A percentile compares a stretch with the other conserved stretches of the same genome.
Conservation (phyloP, 805 yeast species). For the Millerago galiae region DNA sequence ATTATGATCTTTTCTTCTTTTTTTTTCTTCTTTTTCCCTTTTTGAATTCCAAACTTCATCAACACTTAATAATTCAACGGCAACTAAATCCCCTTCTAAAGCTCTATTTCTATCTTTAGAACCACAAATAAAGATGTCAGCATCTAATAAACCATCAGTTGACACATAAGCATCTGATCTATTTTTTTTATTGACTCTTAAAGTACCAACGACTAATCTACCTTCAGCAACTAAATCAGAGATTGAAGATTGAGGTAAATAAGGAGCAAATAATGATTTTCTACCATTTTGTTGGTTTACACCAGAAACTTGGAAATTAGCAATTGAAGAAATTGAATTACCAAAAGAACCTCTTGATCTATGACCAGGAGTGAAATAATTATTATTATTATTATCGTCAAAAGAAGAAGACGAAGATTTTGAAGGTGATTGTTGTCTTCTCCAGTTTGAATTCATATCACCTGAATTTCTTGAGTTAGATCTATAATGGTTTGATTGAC, state of each 20-base stretch:
- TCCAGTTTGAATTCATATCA: constrained; percentile 51
- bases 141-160: constrained; percentile 91
- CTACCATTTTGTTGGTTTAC: constrained; percentile 31
- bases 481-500: constrained; percentile 35
- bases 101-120: constrained; percentile 98
- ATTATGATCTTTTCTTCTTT: constrained; percentile 69
- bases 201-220: constrained; percentile 81
- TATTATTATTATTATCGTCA: constrained; percentile 24
- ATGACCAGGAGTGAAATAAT: constrained; percentile 67
- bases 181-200: constrained; percentile 92
- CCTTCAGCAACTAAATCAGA: constrained; percentile 90
- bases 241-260: constrained; percentile 85
- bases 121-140: constrained; percentile 96
- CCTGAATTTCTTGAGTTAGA: constrained; percentile 30
- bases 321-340: constrained; percentile 38
- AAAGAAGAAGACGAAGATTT: constrained; percentile 20
- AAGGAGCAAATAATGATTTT: constrained; percentile 90
- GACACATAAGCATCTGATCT: constrained; percentile 98
- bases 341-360: constrained; percentile 67
- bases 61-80: constrained; percentile 87
- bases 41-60: constrained; percentile 98
- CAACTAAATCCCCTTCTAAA: constrained; percentile 92
- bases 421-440: constrained; percentile 35
- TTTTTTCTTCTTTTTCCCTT: constrained; percentile 95
- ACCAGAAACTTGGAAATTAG: constrained; percentile 19